Percentiles rank a stretch among this genome's conserved stretches.
Evolutionary conservation across 2,329 filamentous ascomycete genomes (phyloP).

Genomic region (Colletotrichum neosansevieriae): DNA sequence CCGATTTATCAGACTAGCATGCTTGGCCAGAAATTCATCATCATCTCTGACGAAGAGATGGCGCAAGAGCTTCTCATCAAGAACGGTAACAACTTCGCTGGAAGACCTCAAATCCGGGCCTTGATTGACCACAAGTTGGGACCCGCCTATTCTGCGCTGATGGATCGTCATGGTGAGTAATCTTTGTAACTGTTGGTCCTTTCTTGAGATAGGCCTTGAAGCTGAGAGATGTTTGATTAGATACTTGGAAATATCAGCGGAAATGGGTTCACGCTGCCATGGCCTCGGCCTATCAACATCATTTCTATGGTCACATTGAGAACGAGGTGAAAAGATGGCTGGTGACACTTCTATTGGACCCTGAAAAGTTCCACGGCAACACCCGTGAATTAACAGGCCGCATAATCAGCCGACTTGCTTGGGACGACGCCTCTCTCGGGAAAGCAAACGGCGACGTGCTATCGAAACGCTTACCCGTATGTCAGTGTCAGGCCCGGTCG

Average conservation of each 20-base stretch:
- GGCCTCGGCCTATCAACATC: slow-evolving; percentile 53
- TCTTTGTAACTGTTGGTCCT: too few species aligned
- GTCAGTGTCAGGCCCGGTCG: slow-evolving; percentile 64
- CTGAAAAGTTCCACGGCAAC: slow-evolving; percentile 58
- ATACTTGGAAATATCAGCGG: slow-evolving; percentile 61
- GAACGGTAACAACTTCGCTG: slow-evolving; percentile 62
- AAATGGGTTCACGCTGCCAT: slow-evolving; percentile 66
- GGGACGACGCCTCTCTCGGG: slow-evolving; percentile 62
- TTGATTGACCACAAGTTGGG: slow-evolving; percentile 63
- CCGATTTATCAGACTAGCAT: slow-evolving; percentile 59
- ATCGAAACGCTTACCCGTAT: slow-evolving; percentile 62
- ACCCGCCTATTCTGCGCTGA: slow-evolving; percentile 61
- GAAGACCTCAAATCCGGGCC: slow-evolving; percentile 62
- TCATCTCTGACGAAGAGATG: slow-evolving; percentile 62
- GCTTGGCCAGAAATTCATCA: slow-evolving; percentile 55
- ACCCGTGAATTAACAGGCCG: slow-evolving; percentile 63
- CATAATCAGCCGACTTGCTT: slow-evolving; percentile 62
- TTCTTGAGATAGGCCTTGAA: too few species aligned
- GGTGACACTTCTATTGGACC: slow-evolving; percentile 60
- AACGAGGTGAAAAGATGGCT: slow-evolving; percentile 59
- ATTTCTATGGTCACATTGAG: slow-evolving; percentile 63
- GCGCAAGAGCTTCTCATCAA: slow-evolving; percentile 62
- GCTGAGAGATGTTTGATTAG: slow-evolving; percentile 44
- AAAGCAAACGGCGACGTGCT: slow-evolving; percentile 59
- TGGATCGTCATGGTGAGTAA: slow-evolving; percentile 61